Base-by-base conservation (phyloP, 2,329 filamentous ascomycete species). In the Phialophora expanda region DNA sequence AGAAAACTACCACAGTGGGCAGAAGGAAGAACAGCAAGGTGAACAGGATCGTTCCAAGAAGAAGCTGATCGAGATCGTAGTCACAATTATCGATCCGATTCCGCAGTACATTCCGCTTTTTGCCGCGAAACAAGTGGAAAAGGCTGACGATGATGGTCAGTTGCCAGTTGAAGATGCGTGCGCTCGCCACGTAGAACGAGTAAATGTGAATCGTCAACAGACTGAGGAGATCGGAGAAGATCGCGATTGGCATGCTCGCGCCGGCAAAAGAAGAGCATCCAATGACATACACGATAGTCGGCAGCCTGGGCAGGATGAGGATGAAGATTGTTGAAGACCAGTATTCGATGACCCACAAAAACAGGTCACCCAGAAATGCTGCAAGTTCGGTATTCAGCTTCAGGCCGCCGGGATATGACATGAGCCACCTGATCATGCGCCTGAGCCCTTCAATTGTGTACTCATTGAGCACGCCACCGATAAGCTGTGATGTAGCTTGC, bases 11-110 rank as follows among this genome's bases (percentile, higher is more conserved):
- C 26, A 99, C 93, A 0, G 95, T 99, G 0, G 95, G 95, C 3
- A 99, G 83, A 17, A 99, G 84, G 77, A 98, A 99, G 80, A 96
- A 96, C 1, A 99, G 85, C 7, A 99, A 83, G 0, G 95, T 98
- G 76, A 99, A 99, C 22, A 99, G 83, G 66, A 99, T 98, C 0
- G 95, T 99, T 67, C 95, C 95, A 7, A 99, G 89, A 6, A 99
- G 88, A 3, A 99, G 86, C 79, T 99, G 96, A 76, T 99, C 95
- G 26, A 99, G 86, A 76, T 98, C 95, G 79, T 99, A 99, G 80
- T 98, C 95, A 83, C 95, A 99, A 55, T 93, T 97, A 77, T 99
- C 95, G 74, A 99, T 98, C 79, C 95, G 93, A 75, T 97, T 97
- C 68, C 96, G 90, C 24, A 99, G 86, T 17, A 99, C 90, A 72